Evolutionary conservation across 2,329 filamentous ascomycete genomes (phyloP), one percentile per base, ranked within the genome.

Genomic region (Hawksworthiomyces lignivorus): DNA sequence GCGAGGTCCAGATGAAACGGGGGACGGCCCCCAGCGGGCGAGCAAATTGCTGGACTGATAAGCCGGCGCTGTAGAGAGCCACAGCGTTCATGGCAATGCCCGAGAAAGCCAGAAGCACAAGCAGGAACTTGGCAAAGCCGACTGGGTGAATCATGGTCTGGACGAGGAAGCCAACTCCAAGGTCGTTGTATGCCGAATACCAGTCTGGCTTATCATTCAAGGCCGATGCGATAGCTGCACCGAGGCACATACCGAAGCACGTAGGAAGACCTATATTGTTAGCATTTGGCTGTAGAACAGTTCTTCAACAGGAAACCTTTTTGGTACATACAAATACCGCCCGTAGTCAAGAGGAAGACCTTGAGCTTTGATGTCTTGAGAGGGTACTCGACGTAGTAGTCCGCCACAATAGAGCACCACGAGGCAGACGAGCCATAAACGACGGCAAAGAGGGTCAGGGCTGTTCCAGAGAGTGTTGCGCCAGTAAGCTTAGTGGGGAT

Each of bases 111-210:
- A 81, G 67, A 9, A 82, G 56, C 4, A 81, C 76, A 3, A 77
- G 70, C 18, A 81, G 61, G 50, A 82, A 80, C 50, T 76, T 76
- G 44, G 77, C 77, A 48, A 82, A 81, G 32, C 74, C 73, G 0
- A 69, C 70, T 4, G 72, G 69, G 2, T 64, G 59, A 1, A 81
- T 63, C 73, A 82, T 80, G 29, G 71, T 75, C 8, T 69, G 70
- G 11, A 82, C 62, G 4, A 79, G 70, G 33, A 77, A 77, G 21
- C 77, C 77, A 1, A 77, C 70, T 29, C 70, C 73, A n/a, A n/a
- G n/a, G 33, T 59, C 50, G 4, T 70, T 62, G 52, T 80, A 79
- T 3, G 67, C 74, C 4, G 60, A 64, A n/a, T 63, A 50, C 76
- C 77, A 81, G 4, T 59, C 59, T 0, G 71, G 65, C 5, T 73